Evolutionary conservation across 2,329 filamentous ascomycete species (phyloP).

Genomic region (Pseudopyrenochaeta lycopersici): DNA sequence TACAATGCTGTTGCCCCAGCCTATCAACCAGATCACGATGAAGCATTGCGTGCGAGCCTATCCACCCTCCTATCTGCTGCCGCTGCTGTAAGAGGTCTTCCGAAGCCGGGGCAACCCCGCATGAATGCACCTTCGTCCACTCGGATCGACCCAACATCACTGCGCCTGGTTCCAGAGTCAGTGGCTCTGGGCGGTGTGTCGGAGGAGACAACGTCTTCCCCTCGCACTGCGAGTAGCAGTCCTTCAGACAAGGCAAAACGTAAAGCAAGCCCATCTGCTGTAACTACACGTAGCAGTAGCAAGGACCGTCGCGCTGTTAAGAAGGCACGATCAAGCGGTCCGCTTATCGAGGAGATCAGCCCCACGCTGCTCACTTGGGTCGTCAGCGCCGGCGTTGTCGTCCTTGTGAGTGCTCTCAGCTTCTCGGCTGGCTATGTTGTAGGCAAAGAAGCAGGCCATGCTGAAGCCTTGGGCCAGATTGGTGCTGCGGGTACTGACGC

Average conservation of each 20-base stretch:
- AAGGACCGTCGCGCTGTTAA: conserved; percentile 56
- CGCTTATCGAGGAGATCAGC: conserved; percentile 55
- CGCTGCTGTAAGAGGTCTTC: conserved; percentile 83
- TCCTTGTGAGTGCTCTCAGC: conserved; percentile 70
- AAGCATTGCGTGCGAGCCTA: conserved; percentile 89
- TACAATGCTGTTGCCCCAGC: conserved; percentile 77
- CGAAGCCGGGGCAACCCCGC: conserved; percentile 64
- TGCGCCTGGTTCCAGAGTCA: conserved; percentile 69
- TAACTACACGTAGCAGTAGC: conserved; percentile 50
- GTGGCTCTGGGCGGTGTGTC: conserved; percentile 60
- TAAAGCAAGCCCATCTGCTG: conserved; percentile 49
- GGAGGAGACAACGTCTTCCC: conserved; percentile 37
- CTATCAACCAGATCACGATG: conserved; percentile 89
- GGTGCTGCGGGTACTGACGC: conserved; percentile 38
- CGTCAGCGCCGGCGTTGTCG: conserved; percentile 70
- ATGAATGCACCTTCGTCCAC: conserved; percentile 43
- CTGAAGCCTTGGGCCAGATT: conserved; percentile 55
- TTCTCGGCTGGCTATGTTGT: conserved; percentile 72
- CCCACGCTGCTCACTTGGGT: conserved; percentile 73
- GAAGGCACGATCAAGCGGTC: conserved; percentile 51
- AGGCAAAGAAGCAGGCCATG: conserved; percentile 65
- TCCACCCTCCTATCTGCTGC: conserved; percentile 95
- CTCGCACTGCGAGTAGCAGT: conserved; percentile 35
- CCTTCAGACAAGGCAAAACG: conserved; percentile 55
- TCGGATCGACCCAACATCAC: conserved; percentile 60